Evolutionary conservation across 108 stramenopile species (phyloP), one percentile per base, ranked within the genome.

Genomic region (Seminavis robusta): DNA sequence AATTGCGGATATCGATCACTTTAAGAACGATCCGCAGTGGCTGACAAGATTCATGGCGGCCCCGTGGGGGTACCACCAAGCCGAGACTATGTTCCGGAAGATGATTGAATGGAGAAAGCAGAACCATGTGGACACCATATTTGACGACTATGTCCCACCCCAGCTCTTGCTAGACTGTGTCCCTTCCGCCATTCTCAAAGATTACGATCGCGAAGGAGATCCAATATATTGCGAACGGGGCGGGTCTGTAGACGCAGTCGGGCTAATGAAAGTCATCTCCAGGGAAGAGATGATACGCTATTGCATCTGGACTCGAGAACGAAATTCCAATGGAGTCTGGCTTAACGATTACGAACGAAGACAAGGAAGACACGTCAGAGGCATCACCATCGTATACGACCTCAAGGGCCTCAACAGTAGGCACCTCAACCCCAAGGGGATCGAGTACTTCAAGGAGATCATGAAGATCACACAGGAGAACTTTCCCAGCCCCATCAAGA

Each of bases 401-500:
- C 31, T 59, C 7, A 26, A 59, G 10, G 57, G 57, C 3, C 38
- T 59, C 34, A 34, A 19, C 11, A 10, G 24, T 2, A 16, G 34
- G 2, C 57, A 59, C 31, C 19, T 46, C 10, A 9, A 56, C 25
- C 36, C 39, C 5, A 5, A 39, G 11, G 7, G 49, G 13, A 4
- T 47, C 3, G 17, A 47, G 10, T 26, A 21, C 10, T 61, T 33
- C 33, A 23, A 32, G 25, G 60, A 38, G 8, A 50, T 47, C 3
- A 61, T 48, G 48, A 26, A 42, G 3, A 25, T 61, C n/a, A 49
- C 49, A 50, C 60, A 61, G 29, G 48, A 48, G 7, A 61, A 61
- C 23, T 61, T 50, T 38, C 60, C 60, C 7, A 49, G 51, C 44
- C 31, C 34, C 3, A 45, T 45, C 3, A 59, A 59, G 30, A 59